Evolutionary conservation across 768 basidiomycete species (phyloP), one percentile per base, ranked within the genome.

Genomic region (Cyathus striatus): DNA sequence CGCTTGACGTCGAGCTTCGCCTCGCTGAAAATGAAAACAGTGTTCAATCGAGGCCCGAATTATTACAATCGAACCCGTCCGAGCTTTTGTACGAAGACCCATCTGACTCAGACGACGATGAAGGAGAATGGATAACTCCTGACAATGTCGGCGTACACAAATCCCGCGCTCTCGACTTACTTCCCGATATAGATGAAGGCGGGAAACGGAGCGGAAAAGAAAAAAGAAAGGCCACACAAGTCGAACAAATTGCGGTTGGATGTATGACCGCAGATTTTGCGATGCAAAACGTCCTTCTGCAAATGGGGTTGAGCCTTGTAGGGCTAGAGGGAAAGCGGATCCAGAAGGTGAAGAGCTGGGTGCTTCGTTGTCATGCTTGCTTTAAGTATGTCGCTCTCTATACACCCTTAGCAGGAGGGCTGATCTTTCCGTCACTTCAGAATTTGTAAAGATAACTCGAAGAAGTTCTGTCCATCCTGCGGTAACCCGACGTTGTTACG

Each of bases 221-320:
- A 44, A 67, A 68, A 51, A 55, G 69, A 44, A 62, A 61, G 38
- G 57, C 55, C 47, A 56, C 53, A 53, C 60, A 69, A 32, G 60
- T 70, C 14, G 65, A 70, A 35, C 27, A 50, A 0, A 53, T 95
- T 36, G 72, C 71, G 41, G 81, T 78, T 4, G 96, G 93, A 14
- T 96, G 94, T 59, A 92, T 98, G 88, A 98, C 96, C 6, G 90
- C 90, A 17, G 96, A 99, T 76, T 98, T 93, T 61, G 96, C 96
- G 14, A 96, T 99, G 83, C 96, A 99, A 65, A 99, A 99, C 55
- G 90, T 98, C 17, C 65, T 95, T 49, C 64, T 99, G 40, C 94
- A 96, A 61, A 93, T 98, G 88, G 88, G 88, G 0, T 65, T 99
- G 49, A 87, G 84, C 47, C 72, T 98, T 22, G 83, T 99, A 9